Evolutionary conservation across 441 rosid genomes (phyloP), one percentile per base, ranked within the genome.

Genomic region (Hura crepitans): DNA sequence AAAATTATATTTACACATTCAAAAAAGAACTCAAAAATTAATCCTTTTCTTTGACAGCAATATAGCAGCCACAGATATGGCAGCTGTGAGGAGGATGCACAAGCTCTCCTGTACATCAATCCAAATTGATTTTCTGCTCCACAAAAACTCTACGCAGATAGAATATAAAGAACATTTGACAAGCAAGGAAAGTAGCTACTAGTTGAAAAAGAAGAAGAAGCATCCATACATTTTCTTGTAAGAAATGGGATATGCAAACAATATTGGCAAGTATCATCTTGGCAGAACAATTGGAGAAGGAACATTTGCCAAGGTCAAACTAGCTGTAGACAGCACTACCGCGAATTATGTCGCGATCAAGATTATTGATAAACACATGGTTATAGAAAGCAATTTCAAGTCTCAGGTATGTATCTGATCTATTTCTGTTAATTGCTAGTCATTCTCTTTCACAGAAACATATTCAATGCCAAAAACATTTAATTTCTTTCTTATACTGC

Each of bases 271-370:
- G 81, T 91, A 91, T 69, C 83, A 81, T 72, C 81, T 91, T 20
- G 80, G 91, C 15, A 77, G 92, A 71, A 87, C 87, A 6, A 87
- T 91, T 31, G 98, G 97, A 45, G 97, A 89, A 74, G 98, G 97
- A 65, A 87, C 81, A 62, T 93, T 93, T 64, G 97, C 98, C 13
- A 93, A 93, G 84, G 98, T 93, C 22, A 93, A 93, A 84, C 86
- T 89, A 13, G 96, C 86, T 12, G 78, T 86, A 30, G 89, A 93
- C 75, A 83, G 83, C 73, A 80, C 84, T 62, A 86, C 77, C 56
- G 83, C 83, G 62, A 79, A 69, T 4, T 50, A 81, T 18, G 93
- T 88, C 18, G 98, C 98, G 14, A 79, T 93, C 83, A 91, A 93
- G 81, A 82, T 93, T 80, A 86, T 93, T 18, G 85, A 91, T 68